A percentile compares a stretch with the other conserved stretches of the same genome.
phyloP scores from a whole-genome alignment of 2,329 filamentous ascomycete species.

The Pseudocercospora ulei region DNA sequence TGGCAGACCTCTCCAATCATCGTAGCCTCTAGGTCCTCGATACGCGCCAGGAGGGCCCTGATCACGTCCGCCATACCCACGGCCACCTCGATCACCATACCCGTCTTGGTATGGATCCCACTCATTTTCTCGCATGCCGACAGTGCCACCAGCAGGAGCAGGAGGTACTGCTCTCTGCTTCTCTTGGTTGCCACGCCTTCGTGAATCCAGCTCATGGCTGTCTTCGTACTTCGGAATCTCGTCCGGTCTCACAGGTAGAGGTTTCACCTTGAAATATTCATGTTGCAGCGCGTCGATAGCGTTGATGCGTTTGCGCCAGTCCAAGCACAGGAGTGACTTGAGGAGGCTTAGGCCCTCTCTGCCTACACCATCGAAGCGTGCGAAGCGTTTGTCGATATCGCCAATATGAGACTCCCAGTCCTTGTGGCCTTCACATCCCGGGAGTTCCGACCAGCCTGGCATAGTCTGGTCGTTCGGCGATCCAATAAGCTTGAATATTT shows the following conservation, averaged over 20 bases:
- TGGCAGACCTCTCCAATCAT: constrained; percentile 25
- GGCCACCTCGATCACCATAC: constrained; percentile 25
- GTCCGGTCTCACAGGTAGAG: constrained; percentile 68
- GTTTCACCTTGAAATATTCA: constrained; percentile 73
- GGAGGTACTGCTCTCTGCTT: constrained; percentile 76
- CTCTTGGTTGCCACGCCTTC: constrained; percentile 70
- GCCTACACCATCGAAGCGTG: constrained; percentile 35
- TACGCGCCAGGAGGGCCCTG: constrained; percentile 34
- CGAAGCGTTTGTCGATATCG: constrained; percentile 64
- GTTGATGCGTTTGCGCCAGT: constrained; percentile 83
- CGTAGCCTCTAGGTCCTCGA: constrained; percentile 23
- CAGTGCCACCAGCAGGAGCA: constrained; percentile 81
- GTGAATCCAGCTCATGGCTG: constrained; percentile 81
- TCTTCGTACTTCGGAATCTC: constrained; percentile 90
- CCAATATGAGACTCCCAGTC: constrained; percentile 52
- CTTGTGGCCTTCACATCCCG: constrained; percentile 66
- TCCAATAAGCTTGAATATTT: constrained; percentile 89
- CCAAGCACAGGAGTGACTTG: constrained; percentile 70
- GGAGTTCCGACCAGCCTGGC: constrained; percentile 78
- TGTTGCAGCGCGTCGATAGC: constrained; percentile 89
- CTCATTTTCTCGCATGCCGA: constrained; percentile 60
- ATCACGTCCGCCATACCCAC: constrained; percentile 27
- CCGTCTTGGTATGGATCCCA: constrained; percentile 42
- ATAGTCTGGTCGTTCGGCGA: constrained; percentile 82
- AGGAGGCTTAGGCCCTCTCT: constrained; percentile 68